These are phyloP conservation scores for Tuber aestivum DNA, from an alignment of 495 filamentous ascomycete species.

Conservation along the genomic window DNA sequence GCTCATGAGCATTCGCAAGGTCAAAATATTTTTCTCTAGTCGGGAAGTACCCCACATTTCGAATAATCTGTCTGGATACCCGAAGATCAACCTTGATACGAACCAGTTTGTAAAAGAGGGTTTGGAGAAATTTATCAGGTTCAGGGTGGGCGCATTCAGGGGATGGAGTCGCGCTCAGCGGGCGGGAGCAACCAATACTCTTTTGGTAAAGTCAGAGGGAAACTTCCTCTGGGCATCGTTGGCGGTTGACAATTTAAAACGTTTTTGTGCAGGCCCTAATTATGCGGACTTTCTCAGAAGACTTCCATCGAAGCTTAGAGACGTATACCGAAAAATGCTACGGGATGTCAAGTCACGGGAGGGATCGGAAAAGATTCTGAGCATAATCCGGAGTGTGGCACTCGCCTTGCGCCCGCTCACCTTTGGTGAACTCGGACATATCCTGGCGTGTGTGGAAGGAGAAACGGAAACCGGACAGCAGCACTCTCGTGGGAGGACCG, in stretches of 20 bases:
- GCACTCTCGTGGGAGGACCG: neutral
- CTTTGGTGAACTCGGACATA: neutral
- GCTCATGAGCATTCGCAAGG: neutral
- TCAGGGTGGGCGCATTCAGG: neutral
- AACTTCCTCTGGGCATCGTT: neutral
- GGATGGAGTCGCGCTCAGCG: neutral
- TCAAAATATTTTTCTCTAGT: neutral
- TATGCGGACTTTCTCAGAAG: neutral
- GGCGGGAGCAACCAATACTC: neutral
- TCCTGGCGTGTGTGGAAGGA: neutral
- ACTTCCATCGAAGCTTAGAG: neutral
- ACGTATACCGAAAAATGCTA: neutral
- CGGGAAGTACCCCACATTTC: neutral
- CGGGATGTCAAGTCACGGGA: accelerated
- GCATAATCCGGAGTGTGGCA: neutral
- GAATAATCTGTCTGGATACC: neutral
- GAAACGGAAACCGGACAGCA: neutral
- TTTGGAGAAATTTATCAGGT: neutral
- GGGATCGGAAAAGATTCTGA: neutral
- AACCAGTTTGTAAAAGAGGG: neutral
- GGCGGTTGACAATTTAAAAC: neutral
- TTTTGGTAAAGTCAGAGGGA: neutral
- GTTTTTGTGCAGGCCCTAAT: neutral
- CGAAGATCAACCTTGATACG: neutral
- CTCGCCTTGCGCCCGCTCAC: neutral